Evolutionary conservation across 2,329 filamentous ascomycete species (phyloP).

Genomic region (Trichoderma aggressivum): DNA sequence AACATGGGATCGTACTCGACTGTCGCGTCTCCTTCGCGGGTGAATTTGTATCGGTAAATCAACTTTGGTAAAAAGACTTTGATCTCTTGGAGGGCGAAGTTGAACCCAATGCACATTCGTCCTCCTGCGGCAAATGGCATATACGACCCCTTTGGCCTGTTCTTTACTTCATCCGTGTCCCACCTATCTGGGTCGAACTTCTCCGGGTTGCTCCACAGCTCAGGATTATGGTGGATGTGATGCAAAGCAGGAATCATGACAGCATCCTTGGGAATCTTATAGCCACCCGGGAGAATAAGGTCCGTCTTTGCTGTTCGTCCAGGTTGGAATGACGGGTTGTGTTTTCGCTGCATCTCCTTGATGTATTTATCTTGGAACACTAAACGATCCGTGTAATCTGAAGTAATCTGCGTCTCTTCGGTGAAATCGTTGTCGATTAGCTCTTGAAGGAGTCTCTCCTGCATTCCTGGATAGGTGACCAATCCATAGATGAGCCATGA

Average conservation of each 20-base stretch:
- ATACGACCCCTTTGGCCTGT: conserved; percentile 49
- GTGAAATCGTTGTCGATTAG: conserved; percentile 48
- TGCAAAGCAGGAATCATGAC: conserved; percentile 54
- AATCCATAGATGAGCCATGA: conserved; percentile 57
- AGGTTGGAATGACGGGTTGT: conserved; percentile 61
- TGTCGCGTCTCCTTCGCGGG: conserved; percentile 45
- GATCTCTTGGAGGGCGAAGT: conserved; percentile 59
- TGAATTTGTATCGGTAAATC: conserved; percentile 57
- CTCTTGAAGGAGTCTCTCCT: conserved; percentile 57
- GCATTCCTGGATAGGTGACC: conserved; percentile 51
- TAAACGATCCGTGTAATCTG: conserved; percentile 47
- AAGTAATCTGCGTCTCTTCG: conserved; percentile 42
- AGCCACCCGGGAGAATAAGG: conserved; percentile 57
- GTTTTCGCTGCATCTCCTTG: conserved; percentile 58
- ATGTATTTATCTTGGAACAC: conserved; percentile 55
- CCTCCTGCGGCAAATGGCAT: conserved; percentile 57
- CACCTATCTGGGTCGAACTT: conserved; percentile 59
- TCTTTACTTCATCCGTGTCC: conserved; percentile 50
- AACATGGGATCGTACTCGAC: conserved; percentile 60
- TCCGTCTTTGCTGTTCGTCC: conserved; percentile 55
- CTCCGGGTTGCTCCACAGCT: conserved; percentile 55
- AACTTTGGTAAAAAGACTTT: conserved; percentile 58
- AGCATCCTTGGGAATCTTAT: conserved; percentile 49
- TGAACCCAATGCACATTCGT: conserved; percentile 61
- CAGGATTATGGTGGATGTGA: conserved; percentile 51